phyloP scores from a whole-genome alignment of 106 monocot genomes.

The Acorus gramineus region DNA sequence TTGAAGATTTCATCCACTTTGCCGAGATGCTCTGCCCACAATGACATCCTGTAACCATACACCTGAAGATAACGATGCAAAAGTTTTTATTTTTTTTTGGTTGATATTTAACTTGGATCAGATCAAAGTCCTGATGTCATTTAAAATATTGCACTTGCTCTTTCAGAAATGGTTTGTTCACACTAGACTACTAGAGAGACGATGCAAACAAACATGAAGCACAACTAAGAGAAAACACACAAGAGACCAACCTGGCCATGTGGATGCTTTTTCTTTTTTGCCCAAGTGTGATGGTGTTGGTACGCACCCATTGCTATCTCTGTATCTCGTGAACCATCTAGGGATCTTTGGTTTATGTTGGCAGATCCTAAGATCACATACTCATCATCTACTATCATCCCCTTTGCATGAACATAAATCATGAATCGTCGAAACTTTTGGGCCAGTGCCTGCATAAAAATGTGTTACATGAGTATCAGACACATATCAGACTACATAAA shows the following conservation, averaged over 20 bases:
- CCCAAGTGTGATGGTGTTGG: constrained; percentile 13
- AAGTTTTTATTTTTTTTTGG: no score
- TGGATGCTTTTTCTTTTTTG: constrained; percentile 8
- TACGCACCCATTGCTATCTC: constrained; percentile 22
- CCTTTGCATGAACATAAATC: constrained; percentile 22
- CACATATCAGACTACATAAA: background rate
- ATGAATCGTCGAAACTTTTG: constrained; percentile 17
- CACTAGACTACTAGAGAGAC: no score
- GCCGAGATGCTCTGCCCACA: constrained; percentile 69
- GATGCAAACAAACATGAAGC: no score
- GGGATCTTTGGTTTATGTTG: constrained; percentile 15
- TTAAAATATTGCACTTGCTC: no score
- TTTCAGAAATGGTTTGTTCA: no score
- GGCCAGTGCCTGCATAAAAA: constrained; percentile 1
- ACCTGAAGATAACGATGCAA: constrained; percentile 17
- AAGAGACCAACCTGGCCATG: constrained; percentile 10
- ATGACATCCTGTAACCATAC: constrained; percentile 63
- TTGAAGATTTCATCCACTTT: constrained; percentile 26
- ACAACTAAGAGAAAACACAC: no score
- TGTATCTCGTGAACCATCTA: constrained; percentile 19
- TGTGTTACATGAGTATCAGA: background rate
- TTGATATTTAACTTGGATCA: no score
- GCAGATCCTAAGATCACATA: constrained; percentile 17
- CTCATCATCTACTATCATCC: constrained; percentile 20
- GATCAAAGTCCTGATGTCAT: no score